Evolutionary conservation across 495 filamentous ascomycete genomes (phyloP).

Genomic region (Daldinia concentrica): DNA sequence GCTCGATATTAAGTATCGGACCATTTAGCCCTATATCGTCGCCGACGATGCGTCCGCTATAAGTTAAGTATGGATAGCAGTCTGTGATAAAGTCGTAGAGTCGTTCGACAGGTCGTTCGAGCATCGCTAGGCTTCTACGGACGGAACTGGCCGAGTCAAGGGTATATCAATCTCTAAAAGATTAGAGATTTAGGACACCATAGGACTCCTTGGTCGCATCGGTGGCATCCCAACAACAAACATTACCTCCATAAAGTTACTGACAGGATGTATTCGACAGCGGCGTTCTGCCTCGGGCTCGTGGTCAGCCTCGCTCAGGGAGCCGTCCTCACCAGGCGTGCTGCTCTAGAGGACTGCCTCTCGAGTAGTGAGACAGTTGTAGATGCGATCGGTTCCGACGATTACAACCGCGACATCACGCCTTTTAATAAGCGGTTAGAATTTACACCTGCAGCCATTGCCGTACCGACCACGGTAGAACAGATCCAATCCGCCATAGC

Average conservation of each 20-base stretch:
- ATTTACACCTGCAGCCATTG: slow-evolving; percentile 54
- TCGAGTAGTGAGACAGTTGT: slow-evolving; percentile 46
- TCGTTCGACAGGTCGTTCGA: slow-evolving; percentile 42
- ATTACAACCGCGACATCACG: slow-evolving; percentile 52
- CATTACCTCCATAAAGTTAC: slow-evolving; percentile 3
- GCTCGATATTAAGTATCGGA: slow-evolving; percentile 37
- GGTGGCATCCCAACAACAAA: slow-evolving; percentile 5
- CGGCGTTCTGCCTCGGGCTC: slow-evolving; percentile 40
- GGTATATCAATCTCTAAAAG: slow-evolving; percentile 33
- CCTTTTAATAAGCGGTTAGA: slow-evolving; percentile 54
- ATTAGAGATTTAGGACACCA: slow-evolving; percentile 7
- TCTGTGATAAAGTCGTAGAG: slow-evolving; percentile 18
- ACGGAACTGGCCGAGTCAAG: slow-evolving; percentile 40
- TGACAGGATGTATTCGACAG: slow-evolving; percentile 38
- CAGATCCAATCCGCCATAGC: slow-evolving; percentile 56
- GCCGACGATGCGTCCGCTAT: slow-evolving; percentile 27
- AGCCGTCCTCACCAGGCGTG: slow-evolving; percentile 39
- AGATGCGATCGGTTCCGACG: slow-evolving; percentile 47
- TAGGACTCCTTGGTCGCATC: slow-evolving; percentile 2
- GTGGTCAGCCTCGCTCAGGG: slow-evolving; percentile 34
- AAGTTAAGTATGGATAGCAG: slow-evolving; percentile 29
- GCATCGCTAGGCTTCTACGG: slow-evolving; percentile 8
- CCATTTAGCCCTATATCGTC: slow-evolving; percentile 36
- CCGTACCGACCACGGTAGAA: slow-evolving; percentile 50
- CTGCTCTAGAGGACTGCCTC: slow-evolving; percentile 55